These are phyloP conservation scores for Solanum chilense DNA, from an alignment of 257 asterid genomes.

Conservation along the genomic window DNA sequence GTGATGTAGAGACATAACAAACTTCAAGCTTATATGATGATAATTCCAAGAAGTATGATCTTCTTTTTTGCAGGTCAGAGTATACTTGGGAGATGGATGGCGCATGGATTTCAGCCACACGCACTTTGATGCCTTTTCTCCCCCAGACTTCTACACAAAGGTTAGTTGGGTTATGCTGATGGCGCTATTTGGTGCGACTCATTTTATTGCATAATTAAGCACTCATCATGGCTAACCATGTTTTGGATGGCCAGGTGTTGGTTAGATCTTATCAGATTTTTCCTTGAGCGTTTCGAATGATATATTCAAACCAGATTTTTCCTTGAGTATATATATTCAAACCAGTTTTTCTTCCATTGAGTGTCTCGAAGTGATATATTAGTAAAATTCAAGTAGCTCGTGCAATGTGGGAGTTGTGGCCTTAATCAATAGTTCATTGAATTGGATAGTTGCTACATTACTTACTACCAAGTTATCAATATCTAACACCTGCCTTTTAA, in stretches of 20 bases:
- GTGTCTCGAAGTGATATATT: background rate
- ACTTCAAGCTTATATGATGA: background rate
- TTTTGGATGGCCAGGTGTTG: background rate
- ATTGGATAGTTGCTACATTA: background rate
- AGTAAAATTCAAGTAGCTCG: background rate
- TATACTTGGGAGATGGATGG: conserved; percentile 96
- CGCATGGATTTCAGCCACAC: conserved; percentile 95
- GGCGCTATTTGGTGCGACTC: background rate
- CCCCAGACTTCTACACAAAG: conserved; percentile 96
- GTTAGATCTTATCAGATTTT: background rate
- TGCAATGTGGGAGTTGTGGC: background rate
- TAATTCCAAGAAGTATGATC: background rate
- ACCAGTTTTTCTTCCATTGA: background rate
- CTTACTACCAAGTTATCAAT: background rate
- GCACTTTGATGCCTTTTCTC: conserved; percentile 83
- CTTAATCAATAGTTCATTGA: background rate
- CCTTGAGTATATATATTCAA: background rate
- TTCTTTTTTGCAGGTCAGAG: conserved; percentile 39
- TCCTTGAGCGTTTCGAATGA: background rate
- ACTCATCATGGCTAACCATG: background rate
- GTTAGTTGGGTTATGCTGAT: conserved; percentile 15
- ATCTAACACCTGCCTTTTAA: background rate
- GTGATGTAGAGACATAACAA: background rate
- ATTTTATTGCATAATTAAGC: background rate
- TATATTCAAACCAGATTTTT: background rate